Evolutionary conservation across 2,329 filamentous ascomycete species (phyloP).

Genomic region (Colletotrichum tropicicola): DNA sequence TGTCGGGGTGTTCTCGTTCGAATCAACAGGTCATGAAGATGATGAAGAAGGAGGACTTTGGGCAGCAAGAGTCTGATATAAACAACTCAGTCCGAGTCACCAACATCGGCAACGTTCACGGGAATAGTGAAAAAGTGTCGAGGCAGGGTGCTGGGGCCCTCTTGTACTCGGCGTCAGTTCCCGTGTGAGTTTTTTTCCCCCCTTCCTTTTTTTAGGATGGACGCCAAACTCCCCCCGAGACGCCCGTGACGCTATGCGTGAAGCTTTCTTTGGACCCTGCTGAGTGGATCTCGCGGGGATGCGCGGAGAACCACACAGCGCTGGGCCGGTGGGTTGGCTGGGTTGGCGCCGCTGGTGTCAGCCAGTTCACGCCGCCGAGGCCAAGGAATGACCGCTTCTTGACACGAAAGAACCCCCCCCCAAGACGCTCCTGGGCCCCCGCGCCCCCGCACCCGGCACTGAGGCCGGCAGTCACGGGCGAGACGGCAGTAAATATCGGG

Average conservation of each 20-base stretch:
- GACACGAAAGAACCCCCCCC: no score
- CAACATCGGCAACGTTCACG: background rate
- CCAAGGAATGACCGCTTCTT: background rate
- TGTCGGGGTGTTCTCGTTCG: background rate
- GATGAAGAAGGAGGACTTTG: no score
- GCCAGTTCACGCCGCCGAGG: conserved; percentile 1
- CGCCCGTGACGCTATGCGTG: conserved; percentile 1
- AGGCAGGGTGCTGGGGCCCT: background rate
- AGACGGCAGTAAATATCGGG: conserved; percentile 15
- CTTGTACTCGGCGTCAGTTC: background rate
- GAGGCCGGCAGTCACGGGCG: conserved; percentile 15
- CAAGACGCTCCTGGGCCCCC: no score
- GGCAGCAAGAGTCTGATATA: no score
- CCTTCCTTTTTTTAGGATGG: background rate
- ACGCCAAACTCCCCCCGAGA: background rate
- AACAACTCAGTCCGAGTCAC: background rate
- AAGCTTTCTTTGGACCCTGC: conserved; percentile 12
- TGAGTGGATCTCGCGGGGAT: conserved; percentile 20
- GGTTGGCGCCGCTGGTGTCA: no score
- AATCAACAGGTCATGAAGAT: no score
- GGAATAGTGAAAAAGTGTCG: background rate
- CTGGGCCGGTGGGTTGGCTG: no score
- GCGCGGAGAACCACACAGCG: background rate
- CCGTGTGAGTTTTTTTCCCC: background rate
- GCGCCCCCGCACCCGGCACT: conserved; percentile 20